Evolutionary conservation across 1,139 yeast genomes (phyloP).

Genomic region (Yamadazyma triangularis): DNA sequence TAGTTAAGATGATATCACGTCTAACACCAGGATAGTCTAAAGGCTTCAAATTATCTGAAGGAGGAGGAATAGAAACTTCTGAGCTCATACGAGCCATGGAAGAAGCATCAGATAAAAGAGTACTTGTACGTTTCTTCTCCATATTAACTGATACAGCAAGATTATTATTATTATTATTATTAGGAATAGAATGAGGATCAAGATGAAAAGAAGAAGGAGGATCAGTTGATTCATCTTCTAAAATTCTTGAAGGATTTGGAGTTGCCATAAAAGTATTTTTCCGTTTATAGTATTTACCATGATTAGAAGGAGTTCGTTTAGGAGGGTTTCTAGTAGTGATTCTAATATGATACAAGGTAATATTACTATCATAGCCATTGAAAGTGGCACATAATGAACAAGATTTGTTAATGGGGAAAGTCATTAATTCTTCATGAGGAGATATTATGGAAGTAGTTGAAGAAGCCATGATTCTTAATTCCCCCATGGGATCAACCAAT

Average conservation of each 20-base stretch:
- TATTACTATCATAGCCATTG: conserved; percentile 37
- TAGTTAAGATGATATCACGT: conserved; percentile 67
- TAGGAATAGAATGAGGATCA: not conserved
- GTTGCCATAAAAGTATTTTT: conserved; percentile 30
- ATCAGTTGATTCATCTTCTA: conserved; percentile 33
- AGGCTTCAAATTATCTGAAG: conserved; percentile 17
- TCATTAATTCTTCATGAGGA: conserved; percentile 50
- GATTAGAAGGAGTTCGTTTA: conserved; percentile 11
- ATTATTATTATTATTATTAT: conserved; percentile 2
- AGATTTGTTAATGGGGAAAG: conserved; percentile 41
- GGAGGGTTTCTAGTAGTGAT: conserved; percentile 27
- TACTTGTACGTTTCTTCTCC: conserved; percentile 52
- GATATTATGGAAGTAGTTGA: conserved; percentile 68
- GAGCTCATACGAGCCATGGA: conserved; percentile 62
- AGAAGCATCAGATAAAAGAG: conserved; percentile 51
- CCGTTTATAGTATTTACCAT: conserved; percentile 13
- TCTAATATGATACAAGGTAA: conserved; percentile 50
- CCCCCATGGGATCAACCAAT: conserved; percentile 65
- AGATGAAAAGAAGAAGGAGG: conserved; percentile 1
- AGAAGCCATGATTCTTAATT: conserved; percentile 61
- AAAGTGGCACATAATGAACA: conserved; percentile 50
- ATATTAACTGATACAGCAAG: conserved; percentile 29
- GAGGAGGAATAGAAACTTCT: conserved; percentile 28
- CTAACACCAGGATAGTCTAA: conserved; percentile 31
- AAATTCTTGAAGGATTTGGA: conserved; percentile 38